A percentile compares a stretch with the other conserved stretches of the same genome.
Conservation (phyloP, 176 grass and related monocot species). For the Oryza rufipogon region DNA sequence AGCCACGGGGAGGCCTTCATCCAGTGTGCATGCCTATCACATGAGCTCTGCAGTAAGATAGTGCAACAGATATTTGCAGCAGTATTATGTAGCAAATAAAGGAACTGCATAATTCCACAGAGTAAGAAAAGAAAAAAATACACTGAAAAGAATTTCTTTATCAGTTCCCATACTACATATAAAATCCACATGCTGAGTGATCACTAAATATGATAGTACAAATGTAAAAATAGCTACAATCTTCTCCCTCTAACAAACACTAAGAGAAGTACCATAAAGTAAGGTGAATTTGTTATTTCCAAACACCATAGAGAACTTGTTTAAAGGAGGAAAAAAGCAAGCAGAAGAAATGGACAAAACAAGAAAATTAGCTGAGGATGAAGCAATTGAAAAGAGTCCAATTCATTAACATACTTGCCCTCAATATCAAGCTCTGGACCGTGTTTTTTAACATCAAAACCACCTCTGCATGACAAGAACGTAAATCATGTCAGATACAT, state of each 20-base stretch:
- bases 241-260: constrained; percentile 7
- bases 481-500: background rate
- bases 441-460: constrained; percentile 61
- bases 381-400: background rate
- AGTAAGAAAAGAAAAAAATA: background rate
- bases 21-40: constrained; percentile 75
- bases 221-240: constrained; percentile 6
- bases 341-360: background rate
- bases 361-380: constrained; percentile 21
- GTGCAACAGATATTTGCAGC: constrained; percentile 29
- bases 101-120: constrained; percentile 7
- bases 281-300: background rate
- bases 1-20: constrained; percentile 92
- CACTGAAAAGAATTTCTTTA: background rate
- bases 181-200: constrained; percentile 15
- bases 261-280: background rate
- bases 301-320: constrained; percentile 4
- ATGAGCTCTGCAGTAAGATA: constrained; percentile 35
- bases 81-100: constrained; percentile 1
- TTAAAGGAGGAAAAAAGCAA: too few species aligned
- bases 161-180: constrained; percentile 6
- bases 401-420: constrained; percentile 71
- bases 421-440: constrained; percentile 65
- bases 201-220: constrained; percentile 2
- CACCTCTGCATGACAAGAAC: constrained; percentile 57